Evolutionary conservation across 1,139 yeast species (phyloP).

Genomic region (Pichia terricola): DNA sequence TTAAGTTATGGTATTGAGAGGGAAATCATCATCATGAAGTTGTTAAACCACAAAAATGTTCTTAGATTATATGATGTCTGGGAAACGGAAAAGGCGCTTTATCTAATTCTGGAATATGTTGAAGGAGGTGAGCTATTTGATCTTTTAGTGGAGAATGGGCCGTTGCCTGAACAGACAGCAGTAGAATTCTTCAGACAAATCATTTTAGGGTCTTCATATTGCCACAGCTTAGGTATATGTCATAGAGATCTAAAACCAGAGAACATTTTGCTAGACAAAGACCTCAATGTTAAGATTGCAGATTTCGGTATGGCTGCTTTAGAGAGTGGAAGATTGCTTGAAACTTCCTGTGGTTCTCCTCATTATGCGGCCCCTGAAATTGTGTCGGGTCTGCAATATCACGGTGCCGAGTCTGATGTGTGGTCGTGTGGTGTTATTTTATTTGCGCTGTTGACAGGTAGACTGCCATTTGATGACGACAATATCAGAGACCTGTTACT

Average conservation of each 20-base stretch:
- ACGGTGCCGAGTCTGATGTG: slow-evolving; percentile 94
- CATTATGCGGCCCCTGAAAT: slow-evolving; percentile 98
- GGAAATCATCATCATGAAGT: slow-evolving; percentile 83
- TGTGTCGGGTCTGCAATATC: slow-evolving; percentile 88
- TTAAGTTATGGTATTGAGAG: slow-evolving; percentile 92
- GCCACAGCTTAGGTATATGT: slow-evolving; percentile 88
- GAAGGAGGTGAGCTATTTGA: slow-evolving; percentile 97
- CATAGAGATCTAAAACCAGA: slow-evolving; percentile 97
- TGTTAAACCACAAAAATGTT: slow-evolving; percentile 86
- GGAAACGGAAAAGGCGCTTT: slow-evolving; percentile 92
- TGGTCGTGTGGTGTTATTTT: slow-evolving; percentile 98
- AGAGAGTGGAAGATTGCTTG: slow-evolving; percentile 74
- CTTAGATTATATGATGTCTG: slow-evolving; percentile 96
- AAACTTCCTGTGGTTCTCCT: slow-evolving; percentile 96
- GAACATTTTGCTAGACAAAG: slow-evolving; percentile 75
- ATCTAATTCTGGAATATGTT: slow-evolving; percentile 85
- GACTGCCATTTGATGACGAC: slow-evolving; percentile 94
- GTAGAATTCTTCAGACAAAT: slow-evolving; percentile 86
- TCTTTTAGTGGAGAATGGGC: slow-evolving; percentile 78
- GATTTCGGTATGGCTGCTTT: slow-evolving; percentile 99
- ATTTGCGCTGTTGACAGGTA: slow-evolving; percentile 89
- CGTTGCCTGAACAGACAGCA: slow-evolving; percentile 83
- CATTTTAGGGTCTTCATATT: slow-evolving; percentile 82
- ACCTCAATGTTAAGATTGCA: slow-evolving; percentile 87
- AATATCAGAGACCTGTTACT: slow-evolving; percentile 75